Evolutionary conservation across 1,284 basidiomycete species (phyloP).

Genomic region (Malassezia dermatis): DNA sequence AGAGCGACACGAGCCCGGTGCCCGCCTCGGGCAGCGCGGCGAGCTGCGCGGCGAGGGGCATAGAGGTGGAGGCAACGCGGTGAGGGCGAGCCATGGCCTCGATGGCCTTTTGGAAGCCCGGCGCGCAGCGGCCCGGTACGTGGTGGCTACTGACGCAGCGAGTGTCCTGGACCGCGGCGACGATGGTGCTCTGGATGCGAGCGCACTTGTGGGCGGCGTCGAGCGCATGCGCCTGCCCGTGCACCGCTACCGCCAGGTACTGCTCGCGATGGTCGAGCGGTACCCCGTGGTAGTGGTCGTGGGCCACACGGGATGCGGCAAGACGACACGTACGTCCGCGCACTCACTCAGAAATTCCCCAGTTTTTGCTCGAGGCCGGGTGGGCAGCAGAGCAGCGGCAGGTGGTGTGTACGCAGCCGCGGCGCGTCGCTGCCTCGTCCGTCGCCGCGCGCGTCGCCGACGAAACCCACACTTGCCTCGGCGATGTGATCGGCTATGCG

Average conservation of each 20-base stretch:
- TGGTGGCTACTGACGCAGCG: constrained; percentile 46
- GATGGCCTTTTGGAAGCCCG: constrained; percentile 43
- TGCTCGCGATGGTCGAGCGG: constrained; percentile 73
- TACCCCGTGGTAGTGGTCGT: constrained; percentile 68
- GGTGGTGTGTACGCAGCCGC: constrained; percentile 48
- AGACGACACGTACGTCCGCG: constrained; percentile 29
- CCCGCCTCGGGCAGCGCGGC: constrained; percentile 10
- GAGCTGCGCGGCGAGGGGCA: constrained; percentile 17
- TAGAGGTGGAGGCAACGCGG: neutral
- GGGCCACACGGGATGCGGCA: constrained; percentile 36
- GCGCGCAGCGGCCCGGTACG: constrained; percentile 28
- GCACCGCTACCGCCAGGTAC: constrained; percentile 67
- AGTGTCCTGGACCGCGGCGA: constrained; percentile 72
- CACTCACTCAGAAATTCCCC: constrained; percentile 65
- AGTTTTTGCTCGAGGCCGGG: constrained; percentile 76
- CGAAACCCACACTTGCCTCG: constrained; percentile 54
- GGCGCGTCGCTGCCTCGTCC: constrained; percentile 46
- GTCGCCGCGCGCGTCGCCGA: constrained; percentile 48
- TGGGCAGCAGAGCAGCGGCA: constrained; percentile 41
- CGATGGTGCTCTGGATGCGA: constrained; percentile 48
- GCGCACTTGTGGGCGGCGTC: neutral
- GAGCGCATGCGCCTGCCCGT: constrained; percentile 67
- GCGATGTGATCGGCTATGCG: constrained; percentile 61
- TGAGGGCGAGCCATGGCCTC: neutral
- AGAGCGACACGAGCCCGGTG: constrained; percentile 61